A percentile compares a stretch with the other conserved stretches of the same genome.
Conservation (phyloP, 257 asterid genomes). For the Linderniella brevidens region DNA sequence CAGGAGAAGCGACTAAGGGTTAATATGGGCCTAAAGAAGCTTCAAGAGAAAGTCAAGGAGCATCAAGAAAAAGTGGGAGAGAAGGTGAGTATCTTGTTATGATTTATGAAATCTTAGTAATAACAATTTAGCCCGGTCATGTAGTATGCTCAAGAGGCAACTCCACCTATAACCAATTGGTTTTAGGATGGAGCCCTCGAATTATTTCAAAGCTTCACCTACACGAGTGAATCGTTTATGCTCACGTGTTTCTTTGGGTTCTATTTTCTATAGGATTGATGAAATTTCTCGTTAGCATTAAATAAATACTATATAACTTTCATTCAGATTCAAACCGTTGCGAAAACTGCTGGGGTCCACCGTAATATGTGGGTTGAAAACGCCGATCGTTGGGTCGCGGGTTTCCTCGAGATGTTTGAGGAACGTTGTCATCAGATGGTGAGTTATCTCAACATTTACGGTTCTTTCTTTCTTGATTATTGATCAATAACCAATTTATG, state of each 20-base stretch:
- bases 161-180: too few relatives aligned
- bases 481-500: not conserved
- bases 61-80: conserved; percentile 75
- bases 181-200: too few relatives aligned
- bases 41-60: conserved; percentile 64
- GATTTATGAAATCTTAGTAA: too few relatives aligned
- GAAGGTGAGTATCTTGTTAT: conserved; percentile 19
- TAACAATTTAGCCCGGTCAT: too few relatives aligned
- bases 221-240: not conserved
- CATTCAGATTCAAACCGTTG: conserved; percentile 56
- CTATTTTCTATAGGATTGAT: not conserved
- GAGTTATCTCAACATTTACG: conserved; percentile 8
- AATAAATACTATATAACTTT: not conserved
- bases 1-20: conserved; percentile 65
- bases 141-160: too few relatives aligned
- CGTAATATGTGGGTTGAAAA: conserved; percentile 60
- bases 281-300: not conserved
- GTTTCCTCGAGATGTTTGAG: conserved; percentile 65
- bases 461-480: not conserved
- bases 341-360: conserved; percentile 49
- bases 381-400: conserved; percentile 66
- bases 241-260: not conserved
- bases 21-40: conserved; percentile 52
- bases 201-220: too few relatives aligned
- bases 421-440: conserved; percentile 74